Base-by-base conservation (phyloP, 2,329 filamentous ascomycete genomes). In the Neonectria ditissima region DNA sequence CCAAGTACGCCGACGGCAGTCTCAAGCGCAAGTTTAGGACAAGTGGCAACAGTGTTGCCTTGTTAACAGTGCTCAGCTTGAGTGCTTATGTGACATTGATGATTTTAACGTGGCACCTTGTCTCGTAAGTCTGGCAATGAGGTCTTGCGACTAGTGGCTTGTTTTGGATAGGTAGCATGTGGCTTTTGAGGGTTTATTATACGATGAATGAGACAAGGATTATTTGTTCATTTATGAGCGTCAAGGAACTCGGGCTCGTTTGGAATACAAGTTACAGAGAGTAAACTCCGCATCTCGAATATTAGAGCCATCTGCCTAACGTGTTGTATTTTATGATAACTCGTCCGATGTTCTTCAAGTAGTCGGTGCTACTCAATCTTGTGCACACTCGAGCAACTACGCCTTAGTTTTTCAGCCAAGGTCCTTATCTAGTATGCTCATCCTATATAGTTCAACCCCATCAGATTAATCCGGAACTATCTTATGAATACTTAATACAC, bases 31-130 rank as follows among this genome's bases (percentile, higher is more conserved):
- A 84, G 74, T 91, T 91, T 69, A 84, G 88, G 65, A 91, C 88
- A 20, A 89, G 86, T 66, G 87, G 88, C 26, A 88, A 89, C 72
- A 89, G 85, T 55, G 87, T 91, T 20, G 77, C 86, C 1, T 73
- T 90, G 37, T 78, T 91, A 69, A 87, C 86, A 2, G 68, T 75
- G 9, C 73, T 91, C 65, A 90, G 87, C 67, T 73, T 90, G 44
- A 79, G 80, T 39, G 86, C 87, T 5, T 90, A 91, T 74, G 71
- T 85, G 7, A 83, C 82, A 37, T 76, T 91, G 69, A 75, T 90
- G 69, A 81, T 86, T 26, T 75, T 91, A 69, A 86, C 87, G 1
- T 84, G 83, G 80, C 76, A 78, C 55, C 73, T 87, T 51, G 71
- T 75, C 20, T 68, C 69, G 26, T 78, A 57, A 59, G 10, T 7